Percentiles rank a stretch among this genome's conserved stretches.
Conservation (phyloP, 352 stramenopile species). For the Phytophthora palmivora region DNA sequence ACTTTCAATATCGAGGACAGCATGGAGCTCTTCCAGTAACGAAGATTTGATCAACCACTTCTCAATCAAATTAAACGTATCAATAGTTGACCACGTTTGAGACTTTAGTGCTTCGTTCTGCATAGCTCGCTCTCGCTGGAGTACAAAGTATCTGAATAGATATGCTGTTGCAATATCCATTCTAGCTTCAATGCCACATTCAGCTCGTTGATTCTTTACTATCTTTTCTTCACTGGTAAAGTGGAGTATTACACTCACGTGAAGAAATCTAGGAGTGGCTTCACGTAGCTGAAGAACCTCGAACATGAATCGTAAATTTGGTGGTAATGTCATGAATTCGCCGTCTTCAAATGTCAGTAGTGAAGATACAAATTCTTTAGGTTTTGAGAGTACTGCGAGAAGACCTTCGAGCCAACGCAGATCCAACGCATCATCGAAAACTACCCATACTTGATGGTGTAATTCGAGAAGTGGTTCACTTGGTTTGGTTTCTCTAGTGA, state of each 20-base stretch:
- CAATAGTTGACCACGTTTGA: constrained; percentile 1
- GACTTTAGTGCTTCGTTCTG: neutral
- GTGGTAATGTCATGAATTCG: constrained; percentile 65
- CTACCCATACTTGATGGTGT: constrained; percentile 45
- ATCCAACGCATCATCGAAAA: constrained; percentile 54
- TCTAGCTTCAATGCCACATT: no score
- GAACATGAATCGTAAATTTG: constrained; percentile 71
- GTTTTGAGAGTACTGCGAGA: constrained; percentile 32
- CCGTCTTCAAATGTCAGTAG: constrained; percentile 49
- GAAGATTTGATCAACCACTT: constrained; percentile 20
- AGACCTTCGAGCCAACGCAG: constrained; percentile 52
- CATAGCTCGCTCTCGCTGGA: constrained; percentile 16
- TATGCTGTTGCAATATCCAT: constrained; percentile 30
- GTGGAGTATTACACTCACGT: constrained; percentile 37
- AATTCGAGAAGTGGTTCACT: constrained; percentile 9
- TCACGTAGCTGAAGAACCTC: constrained; percentile 51
- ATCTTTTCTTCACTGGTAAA: constrained; percentile 3
- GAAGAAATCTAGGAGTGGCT: constrained; percentile 43
- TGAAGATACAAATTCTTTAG: neutral
- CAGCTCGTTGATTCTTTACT: no score
- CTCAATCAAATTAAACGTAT: constrained; percentile 29
- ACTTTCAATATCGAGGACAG: constrained; percentile 8
- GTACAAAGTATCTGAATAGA: constrained; percentile 27
- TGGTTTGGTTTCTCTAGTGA: neutral
- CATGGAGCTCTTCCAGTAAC: constrained; percentile 17